Evolutionary conservation across 306 rosid genomes (phyloP).

Genomic region (Castanopsis chinensis): DNA sequence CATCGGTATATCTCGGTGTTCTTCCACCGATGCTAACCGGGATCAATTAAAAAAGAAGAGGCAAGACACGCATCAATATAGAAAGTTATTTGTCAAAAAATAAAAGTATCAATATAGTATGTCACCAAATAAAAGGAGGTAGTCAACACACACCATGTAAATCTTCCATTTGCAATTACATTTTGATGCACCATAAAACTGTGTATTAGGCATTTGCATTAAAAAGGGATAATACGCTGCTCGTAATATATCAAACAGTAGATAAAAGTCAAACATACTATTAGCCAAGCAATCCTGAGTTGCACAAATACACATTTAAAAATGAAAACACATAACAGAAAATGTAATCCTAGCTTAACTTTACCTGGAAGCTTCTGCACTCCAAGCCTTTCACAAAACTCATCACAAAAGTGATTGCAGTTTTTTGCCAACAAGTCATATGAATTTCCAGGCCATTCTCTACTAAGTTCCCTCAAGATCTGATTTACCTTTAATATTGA

Average conservation of each 20-base stretch:
- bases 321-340: neutral
- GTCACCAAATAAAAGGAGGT: neutral
- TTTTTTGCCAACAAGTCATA: slow-evolving; percentile 90
- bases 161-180: neutral
- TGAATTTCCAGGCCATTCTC: slow-evolving; percentile 93
- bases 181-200: neutral
- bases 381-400: slow-evolving; percentile 80
- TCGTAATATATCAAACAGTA: neutral
- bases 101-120: neutral
- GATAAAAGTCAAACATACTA: neutral
- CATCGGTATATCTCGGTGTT: neutral
- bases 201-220: neutral
- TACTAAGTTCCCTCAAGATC: slow-evolving; percentile 89
- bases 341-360: slow-evolving; percentile 3
- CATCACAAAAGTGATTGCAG: slow-evolving; percentile 99
- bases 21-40: neutral
- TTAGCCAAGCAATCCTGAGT: neutral
- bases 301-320: neutral
- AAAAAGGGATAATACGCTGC: neutral
- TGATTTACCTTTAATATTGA: slow-evolving; percentile 79
- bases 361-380: slow-evolving; percentile 97
- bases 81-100: neutral
- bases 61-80: too few relatives aligned
- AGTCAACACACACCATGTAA: neutral
- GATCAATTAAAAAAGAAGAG: neutral